A percentile compares a stretch with the other conserved stretches of the same genome.
Evolutionary conservation across 2,329 filamentous ascomycete genomes (phyloP).

Genomic region (Xenosphaeropsis pyriputrescens): DNA sequence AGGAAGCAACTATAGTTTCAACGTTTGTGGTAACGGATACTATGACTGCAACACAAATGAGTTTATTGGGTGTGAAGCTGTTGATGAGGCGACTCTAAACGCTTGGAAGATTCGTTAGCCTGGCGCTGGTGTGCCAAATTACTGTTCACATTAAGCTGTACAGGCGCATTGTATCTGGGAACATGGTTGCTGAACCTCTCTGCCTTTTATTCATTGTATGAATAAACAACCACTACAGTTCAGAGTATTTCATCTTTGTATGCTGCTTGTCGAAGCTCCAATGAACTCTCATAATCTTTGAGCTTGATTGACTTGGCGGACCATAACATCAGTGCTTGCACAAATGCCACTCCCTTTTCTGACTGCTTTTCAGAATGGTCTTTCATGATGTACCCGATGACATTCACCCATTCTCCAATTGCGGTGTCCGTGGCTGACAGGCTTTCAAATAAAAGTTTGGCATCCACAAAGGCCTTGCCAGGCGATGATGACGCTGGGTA

Average conservation of each 20-base stretch:
- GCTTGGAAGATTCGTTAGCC: background rate
- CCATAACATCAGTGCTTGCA: slow-evolving; percentile 73
- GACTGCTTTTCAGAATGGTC: slow-evolving; percentile 3
- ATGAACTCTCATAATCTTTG: slow-evolving; percentile 46
- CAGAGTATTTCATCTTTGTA: too few relatives aligned
- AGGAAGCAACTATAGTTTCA: too few relatives aligned
- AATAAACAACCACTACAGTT: too few relatives aligned
- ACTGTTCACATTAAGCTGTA: too few relatives aligned
- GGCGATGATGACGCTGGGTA: slow-evolving; percentile 31
- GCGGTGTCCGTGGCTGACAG: slow-evolving; percentile 48
- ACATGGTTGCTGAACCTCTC: too few relatives aligned
- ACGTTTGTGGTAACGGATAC: too few relatives aligned
- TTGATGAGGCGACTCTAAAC: background rate
- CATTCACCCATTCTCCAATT: slow-evolving; percentile 76
- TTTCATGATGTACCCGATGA: slow-evolving; percentile 61
- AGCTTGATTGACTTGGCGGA: slow-evolving; percentile 59
- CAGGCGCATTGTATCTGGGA: too few relatives aligned
- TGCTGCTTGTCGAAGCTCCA: background rate
- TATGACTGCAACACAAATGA: too few relatives aligned
- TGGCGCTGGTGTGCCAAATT: too few relatives aligned
- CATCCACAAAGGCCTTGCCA: slow-evolving; percentile 46
- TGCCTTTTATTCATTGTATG: too few relatives aligned
- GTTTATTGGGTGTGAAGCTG: too few relatives aligned
- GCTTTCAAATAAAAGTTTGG: slow-evolving; percentile 53
- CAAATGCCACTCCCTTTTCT: slow-evolving; percentile 18